Evolutionary conservation across 2,329 filamentous ascomycete genomes (phyloP), one percentile per base, ranked within the genome.

Genomic region (Mycosphaerella arachidis): DNA sequence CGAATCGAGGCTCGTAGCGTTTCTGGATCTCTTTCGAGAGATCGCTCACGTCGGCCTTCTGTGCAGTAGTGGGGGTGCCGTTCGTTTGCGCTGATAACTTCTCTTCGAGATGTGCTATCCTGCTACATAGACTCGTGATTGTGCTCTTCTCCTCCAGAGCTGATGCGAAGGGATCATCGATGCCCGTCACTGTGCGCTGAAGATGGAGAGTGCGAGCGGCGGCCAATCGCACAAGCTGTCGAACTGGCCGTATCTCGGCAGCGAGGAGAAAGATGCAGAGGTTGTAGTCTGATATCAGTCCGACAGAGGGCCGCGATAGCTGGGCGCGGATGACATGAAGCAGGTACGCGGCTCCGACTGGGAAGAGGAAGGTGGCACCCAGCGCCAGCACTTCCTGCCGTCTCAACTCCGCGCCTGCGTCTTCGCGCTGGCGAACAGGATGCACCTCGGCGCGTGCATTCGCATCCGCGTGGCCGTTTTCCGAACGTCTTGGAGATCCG

Each of bases 201-300:
- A 97, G 81, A 69, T 92, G 86, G 8, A 95, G 78, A 2, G 92
- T 96, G 35, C 91, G 85, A 13, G 85, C 83, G 68, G 91, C 87
- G 4, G 95, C 82, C 68, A 97, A 83, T 71, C 87, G 90, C 63
- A 96, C 84, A 29, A 95, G 77, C 71, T 97, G 92, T 1, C 90
- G 85, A 53, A 92, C 78, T 0, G 93, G 93, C 3, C 90, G 87
- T 30, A 97, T 79, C 75, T 97, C 93, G 3, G 93, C 90, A 0
- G 89, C 90, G 18, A 96, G 82, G 2, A 96, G 79, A 74, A 97
- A 97, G 55, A 97, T 90, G 12, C 88, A 92, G 57, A 97, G 81
- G 73, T 97, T 97, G 76, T 93, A 95, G 74, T 96, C 90, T 4
- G 91, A 96, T 6, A 97, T 88, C 10, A 97, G 79, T 1, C 90